Conservation (phyloP, 306 rosid species). For the Fragaria ananassa region DNA sequence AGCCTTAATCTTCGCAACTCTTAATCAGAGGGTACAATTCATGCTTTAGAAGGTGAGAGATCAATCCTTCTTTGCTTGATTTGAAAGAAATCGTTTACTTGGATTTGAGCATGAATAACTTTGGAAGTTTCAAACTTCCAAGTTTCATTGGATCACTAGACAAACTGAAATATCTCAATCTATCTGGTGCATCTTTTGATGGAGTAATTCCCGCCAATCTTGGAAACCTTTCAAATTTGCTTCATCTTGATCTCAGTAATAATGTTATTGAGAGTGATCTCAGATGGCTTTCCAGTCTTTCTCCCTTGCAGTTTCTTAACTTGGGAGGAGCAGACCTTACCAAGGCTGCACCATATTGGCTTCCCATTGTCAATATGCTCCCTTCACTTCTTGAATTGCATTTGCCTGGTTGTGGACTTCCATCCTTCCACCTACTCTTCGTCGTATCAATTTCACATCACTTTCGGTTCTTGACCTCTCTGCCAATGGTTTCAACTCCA, state of each 20-base stretch:
- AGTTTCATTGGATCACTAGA: conserved; percentile 21
- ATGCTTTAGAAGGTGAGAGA: conserved; percentile 11
- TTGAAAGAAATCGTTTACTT: conserved; percentile 10
- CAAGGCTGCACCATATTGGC: conserved; percentile 8
- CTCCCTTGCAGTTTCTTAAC: conserved; percentile 10
- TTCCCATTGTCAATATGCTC: conserved; percentile 9
- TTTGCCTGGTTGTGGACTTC: conserved; percentile 20
- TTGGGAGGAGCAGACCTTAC: conserved; percentile 1
- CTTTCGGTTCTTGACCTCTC: conserved; percentile 26
- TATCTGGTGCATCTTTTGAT: conserved; percentile 9
- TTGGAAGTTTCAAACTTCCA: conserved; percentile 11
- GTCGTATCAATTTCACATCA: conserved; percentile 30
- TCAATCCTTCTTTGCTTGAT: conserved; percentile 21
- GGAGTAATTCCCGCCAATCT: conserved; percentile 12
- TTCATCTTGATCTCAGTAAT: neutral
- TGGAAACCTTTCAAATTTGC: conserved; percentile 15
- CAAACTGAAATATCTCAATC: conserved; percentile 9
- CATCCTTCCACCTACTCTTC: conserved; percentile 21
- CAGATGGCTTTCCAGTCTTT: conserved; percentile 6
- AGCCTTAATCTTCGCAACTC: conserved; percentile 15
- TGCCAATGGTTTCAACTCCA: neutral
- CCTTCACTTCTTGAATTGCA: conserved; percentile 28
- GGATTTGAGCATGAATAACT: conserved; percentile 27
- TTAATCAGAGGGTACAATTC: neutral
- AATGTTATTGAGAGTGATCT: neutral